A percentile compares a stretch with the other conserved stretches of the same genome.
These are phyloP conservation scores for Colletotrichum chlorophyti DNA, from an alignment of 2,329 filamentous ascomycete species.

Conservation along the genomic window DNA sequence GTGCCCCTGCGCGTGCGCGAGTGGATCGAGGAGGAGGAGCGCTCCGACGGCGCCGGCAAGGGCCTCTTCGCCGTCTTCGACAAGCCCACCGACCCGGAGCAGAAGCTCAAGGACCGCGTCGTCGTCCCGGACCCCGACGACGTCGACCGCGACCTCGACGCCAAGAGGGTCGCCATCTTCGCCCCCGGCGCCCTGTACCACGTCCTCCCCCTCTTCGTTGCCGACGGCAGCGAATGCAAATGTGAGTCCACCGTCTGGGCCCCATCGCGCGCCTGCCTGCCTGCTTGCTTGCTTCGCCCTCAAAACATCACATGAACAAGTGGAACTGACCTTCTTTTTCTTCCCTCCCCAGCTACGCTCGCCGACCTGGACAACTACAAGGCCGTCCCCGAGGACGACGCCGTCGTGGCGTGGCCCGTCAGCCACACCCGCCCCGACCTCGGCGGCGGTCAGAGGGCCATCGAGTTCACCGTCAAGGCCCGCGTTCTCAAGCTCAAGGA, in stretches of 20 bases:
- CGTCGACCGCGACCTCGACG: slow-evolving; percentile 33
- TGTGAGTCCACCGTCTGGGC: slow-evolving; percentile 35
- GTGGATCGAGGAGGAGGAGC: slow-evolving; percentile 55
- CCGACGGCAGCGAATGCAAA: slow-evolving; percentile 43
- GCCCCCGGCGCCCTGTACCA: slow-evolving; percentile 51
- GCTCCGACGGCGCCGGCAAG: slow-evolving; percentile 39
- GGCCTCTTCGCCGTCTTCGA: slow-evolving; percentile 50
- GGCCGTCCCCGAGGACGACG: slow-evolving; percentile 33
- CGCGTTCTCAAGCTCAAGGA: slow-evolving; percentile 33
- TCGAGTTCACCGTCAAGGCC: slow-evolving; percentile 40
- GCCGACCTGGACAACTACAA: slow-evolving; percentile 38
- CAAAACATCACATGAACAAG: background rate
- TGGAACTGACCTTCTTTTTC: background rate
- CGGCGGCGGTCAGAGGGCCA: slow-evolving; percentile 34
- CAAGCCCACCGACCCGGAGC: slow-evolving; percentile 44
- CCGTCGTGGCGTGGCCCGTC: slow-evolving; percentile 39
- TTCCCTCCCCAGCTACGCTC: slow-evolving; percentile 28
- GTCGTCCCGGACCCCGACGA: slow-evolving; percentile 31
- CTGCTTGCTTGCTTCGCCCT: background rate
- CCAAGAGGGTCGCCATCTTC: slow-evolving; percentile 46
- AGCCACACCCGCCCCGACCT: slow-evolving; percentile 36
- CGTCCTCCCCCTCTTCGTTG: slow-evolving; percentile 49
- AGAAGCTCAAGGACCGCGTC: slow-evolving; percentile 46
- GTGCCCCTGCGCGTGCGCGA: slow-evolving; percentile 50
- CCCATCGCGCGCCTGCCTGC: too few relatives aligned